These are phyloP conservation scores for Fagus sylvatica DNA, from an alignment of 306 rosid genomes.

Conservation along the genomic window DNA sequence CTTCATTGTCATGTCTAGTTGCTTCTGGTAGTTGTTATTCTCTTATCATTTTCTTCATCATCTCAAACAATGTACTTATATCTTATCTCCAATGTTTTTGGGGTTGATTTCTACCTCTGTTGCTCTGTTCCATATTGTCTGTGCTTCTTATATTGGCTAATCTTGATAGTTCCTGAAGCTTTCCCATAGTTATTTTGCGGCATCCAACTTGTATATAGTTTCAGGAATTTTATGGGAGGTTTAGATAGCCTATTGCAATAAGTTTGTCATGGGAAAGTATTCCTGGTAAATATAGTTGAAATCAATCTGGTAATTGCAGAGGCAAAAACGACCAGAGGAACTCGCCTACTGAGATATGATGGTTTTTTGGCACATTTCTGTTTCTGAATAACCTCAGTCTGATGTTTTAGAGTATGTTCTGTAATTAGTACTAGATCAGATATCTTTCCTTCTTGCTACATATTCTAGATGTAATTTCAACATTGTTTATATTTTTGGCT, in stretches of 20 bases:
- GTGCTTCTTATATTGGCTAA: slow-evolving; percentile 16
- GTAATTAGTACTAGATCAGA: background rate
- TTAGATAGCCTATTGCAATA: slow-evolving; percentile 10
- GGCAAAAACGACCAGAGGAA: background rate
- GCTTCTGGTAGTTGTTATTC: no score
- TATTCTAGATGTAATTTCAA: background rate
- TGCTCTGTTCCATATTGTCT: background rate
- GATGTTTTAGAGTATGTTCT: background rate
- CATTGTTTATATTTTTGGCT: background rate
- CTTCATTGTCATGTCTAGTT: no score
- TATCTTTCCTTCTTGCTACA: background rate
- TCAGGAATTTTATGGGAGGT: background rate
- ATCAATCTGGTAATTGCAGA: background rate
- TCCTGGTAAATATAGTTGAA: background rate
- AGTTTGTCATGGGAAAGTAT: background rate
- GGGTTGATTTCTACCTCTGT: slow-evolving; percentile 6
- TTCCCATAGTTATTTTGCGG: background rate
- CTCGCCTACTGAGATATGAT: background rate
- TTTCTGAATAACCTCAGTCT: slow-evolving; percentile 1
- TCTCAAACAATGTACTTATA: no score
- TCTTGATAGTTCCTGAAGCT: background rate
- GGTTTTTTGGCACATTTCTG: slow-evolving; percentile 25
- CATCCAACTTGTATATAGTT: background rate
- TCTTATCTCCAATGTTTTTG: background rate
- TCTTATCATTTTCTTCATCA: background rate